These are phyloP conservation scores for Cercospora berteroae DNA, from an alignment of 2,329 filamentous ascomycete genomes.

Conservation along the genomic window DNA sequence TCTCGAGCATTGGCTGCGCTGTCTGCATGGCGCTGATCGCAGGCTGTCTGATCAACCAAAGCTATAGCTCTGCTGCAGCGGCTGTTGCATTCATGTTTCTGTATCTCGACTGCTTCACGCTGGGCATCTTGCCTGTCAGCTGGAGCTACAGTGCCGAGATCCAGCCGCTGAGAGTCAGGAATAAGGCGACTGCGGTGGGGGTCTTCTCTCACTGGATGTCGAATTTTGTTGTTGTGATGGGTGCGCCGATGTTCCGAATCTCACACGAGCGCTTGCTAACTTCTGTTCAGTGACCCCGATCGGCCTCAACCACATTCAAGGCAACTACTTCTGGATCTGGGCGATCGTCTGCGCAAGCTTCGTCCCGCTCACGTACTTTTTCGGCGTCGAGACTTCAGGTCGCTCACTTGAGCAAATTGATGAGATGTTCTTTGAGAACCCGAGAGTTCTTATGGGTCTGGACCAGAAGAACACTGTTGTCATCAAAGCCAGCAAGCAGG, in stretches of 20 bases:
- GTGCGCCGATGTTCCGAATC: conserved; percentile 11
- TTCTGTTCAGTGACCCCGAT: conserved; percentile 21
- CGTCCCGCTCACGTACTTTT: conserved; percentile 46
- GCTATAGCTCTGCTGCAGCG: conserved; percentile 32
- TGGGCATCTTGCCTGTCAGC: conserved; percentile 47
- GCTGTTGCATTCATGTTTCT: conserved; percentile 47
- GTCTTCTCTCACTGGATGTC: conserved; percentile 53
- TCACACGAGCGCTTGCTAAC: background rate
- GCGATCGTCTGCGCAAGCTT: conserved; percentile 53
- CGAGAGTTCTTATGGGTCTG: conserved; percentile 36
- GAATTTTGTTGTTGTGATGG: conserved; percentile 43
- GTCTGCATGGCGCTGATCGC: conserved; percentile 39
- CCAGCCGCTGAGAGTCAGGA: conserved; percentile 50
- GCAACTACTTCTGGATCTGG: conserved; percentile 57
- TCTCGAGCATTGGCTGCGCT: conserved; percentile 36
- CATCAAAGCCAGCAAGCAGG: conserved; percentile 23
- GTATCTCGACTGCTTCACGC: conserved; percentile 56
- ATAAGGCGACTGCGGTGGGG: conserved; percentile 49
- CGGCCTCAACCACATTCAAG: conserved; percentile 37
- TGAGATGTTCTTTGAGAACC: conserved; percentile 36
- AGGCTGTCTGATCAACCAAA: conserved; percentile 33
- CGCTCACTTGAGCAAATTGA: conserved; percentile 32
- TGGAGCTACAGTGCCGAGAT: conserved; percentile 49
- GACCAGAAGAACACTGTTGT: conserved; percentile 31
- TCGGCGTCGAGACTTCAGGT: conserved; percentile 35